Base-by-base conservation (phyloP, 2,329 filamentous ascomycete species). In the Cordyceps militaris region DNA sequence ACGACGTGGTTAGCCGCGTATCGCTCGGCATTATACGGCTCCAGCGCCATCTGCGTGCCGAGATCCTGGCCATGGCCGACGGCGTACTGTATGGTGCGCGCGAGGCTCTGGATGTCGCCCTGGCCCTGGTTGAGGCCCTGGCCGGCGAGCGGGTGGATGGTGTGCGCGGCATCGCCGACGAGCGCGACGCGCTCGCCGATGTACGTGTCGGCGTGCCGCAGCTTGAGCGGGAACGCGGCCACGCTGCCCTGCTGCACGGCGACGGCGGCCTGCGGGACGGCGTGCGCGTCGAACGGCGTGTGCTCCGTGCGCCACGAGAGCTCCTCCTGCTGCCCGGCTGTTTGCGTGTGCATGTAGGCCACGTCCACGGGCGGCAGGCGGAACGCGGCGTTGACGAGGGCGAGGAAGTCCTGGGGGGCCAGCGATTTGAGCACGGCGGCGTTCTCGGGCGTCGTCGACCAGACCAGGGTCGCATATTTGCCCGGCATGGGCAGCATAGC, bases 41-140 rank as follows among this genome's bases (percentile, higher is more conserved):
- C 92, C 26, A 99, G 78, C 4, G 88, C 86, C 71, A 95, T 80
- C 36, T 82, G 76, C 19, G 85, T 83, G 24, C 94, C 94, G 32
- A 97, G 82, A 67, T 99, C 94, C 77, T 91, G 88, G 1, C 94
- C 94, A 62, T 94, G 89, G 44, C 79, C 75, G 19, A 95, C 86
- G 3, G 91, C 88, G 63, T 86, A 86, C 60, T 85, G 84, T 52
- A 99, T 88, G 0, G 85, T 85, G 61, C 79, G 80, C 7, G 86
- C 84, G 0, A 99, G 81, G 55, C 88, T 87, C 65, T 90, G 86
- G 0, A 94, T 88, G 69, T 99, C 94, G 19, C 85, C 91, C 62
- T 97, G 87, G 1, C 94, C 94, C 66, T 95, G 88, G 68, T 99
- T 99, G 14, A 99, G 79, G 1, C 94, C 94, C 72, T 97, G 94